Evolutionary conservation across 2,329 filamentous ascomycete genomes (phyloP).

Genomic region (Cladophialophora chaetospira): DNA sequence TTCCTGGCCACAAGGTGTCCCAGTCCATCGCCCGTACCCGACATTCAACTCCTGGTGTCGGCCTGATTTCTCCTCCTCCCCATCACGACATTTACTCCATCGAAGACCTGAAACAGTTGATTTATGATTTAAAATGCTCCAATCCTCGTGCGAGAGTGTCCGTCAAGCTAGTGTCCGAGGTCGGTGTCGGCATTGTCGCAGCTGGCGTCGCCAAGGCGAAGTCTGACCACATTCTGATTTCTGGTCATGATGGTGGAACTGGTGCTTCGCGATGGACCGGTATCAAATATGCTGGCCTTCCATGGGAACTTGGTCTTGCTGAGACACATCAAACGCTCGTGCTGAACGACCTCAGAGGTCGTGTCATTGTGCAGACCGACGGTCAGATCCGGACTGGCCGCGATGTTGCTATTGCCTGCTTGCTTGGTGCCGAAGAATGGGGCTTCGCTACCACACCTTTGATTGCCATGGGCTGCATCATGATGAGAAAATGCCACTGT

Average conservation of each 20-base stretch:
- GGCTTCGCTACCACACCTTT: slow-evolving; percentile 93
- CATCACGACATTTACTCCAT: slow-evolving; percentile 99
- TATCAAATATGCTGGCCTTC: slow-evolving; percentile 96
- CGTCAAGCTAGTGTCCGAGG: slow-evolving; percentile 96
- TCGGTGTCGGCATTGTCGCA: slow-evolving; percentile 94
- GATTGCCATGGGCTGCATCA: slow-evolving; percentile 95
- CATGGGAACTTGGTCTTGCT: slow-evolving; percentile 94
- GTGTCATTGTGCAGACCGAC: slow-evolving; percentile 94
- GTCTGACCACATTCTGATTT: slow-evolving; percentile 94
- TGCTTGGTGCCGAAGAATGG: slow-evolving; percentile 97
- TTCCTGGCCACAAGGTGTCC: slow-evolving; percentile 95
- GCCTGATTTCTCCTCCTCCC: slow-evolving; percentile 91
- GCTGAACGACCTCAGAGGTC: slow-evolving; percentile 90
- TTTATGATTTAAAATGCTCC: slow-evolving; percentile 96
- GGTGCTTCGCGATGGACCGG: slow-evolving; percentile 97
- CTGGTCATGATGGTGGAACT: slow-evolving; percentile 94
- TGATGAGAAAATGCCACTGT: slow-evolving; percentile 70
- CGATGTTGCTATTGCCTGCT: slow-evolving; percentile 89
- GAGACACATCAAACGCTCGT: slow-evolving; percentile 97
- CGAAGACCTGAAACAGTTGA: slow-evolving; percentile 95
- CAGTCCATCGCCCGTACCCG: slow-evolving; percentile 90
- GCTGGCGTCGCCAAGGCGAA: slow-evolving; percentile 98
- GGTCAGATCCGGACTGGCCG: slow-evolving; percentile 90
- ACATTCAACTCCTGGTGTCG: slow-evolving; percentile 94
- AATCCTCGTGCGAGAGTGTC: slow-evolving; percentile 90